A percentile compares a stretch with the other conserved stretches of the same genome.
Evolutionary conservation across 768 basidiomycete species (phyloP).

Genomic region (Brasilioporus rufonigricans): DNA sequence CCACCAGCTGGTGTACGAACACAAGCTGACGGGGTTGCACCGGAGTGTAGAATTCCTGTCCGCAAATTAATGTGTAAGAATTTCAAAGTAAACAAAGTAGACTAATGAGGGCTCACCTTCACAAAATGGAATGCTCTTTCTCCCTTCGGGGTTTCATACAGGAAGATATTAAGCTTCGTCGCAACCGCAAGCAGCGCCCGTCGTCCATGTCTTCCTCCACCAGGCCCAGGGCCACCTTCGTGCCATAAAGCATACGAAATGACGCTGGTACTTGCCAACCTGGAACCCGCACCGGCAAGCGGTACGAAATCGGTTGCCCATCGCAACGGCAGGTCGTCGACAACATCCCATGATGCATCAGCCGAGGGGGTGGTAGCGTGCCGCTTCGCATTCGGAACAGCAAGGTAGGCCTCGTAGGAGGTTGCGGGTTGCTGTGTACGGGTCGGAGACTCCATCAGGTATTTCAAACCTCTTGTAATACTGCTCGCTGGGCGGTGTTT

Average conservation of each 20-base stretch:
- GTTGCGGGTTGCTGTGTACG: constrained; percentile 26
- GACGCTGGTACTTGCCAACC: constrained; percentile 56
- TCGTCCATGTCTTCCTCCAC: constrained; percentile 43
- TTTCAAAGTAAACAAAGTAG: background rate
- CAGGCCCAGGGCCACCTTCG: constrained; percentile 48
- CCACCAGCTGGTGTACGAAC: constrained; percentile 71
- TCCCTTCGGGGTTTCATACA: constrained; percentile 81
- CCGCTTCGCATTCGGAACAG: constrained; percentile 27
- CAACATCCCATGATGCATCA: constrained; percentile 67
- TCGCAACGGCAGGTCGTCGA: constrained; percentile 69
- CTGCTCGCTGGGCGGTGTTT: constrained; percentile 54
- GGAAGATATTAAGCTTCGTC: constrained; percentile 66
- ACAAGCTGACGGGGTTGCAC: constrained; percentile 59
- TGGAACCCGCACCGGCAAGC: constrained; percentile 65
- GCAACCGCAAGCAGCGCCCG: constrained; percentile 67
- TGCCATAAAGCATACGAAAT: constrained; percentile 68
- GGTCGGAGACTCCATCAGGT: constrained; percentile 43
- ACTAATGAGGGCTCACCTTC: constrained; percentile 43
- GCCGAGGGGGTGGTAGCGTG: constrained; percentile 33
- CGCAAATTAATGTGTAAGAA: constrained; percentile 1
- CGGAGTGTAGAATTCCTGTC: constrained; percentile 83
- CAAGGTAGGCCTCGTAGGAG: constrained; percentile 30
- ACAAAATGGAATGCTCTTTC: constrained; percentile 82
- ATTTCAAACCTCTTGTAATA: constrained; percentile 63
- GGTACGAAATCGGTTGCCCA: constrained; percentile 90